Evolutionary conservation across 2,329 filamentous ascomycete species (phyloP).

Genomic region (Waltergamsia citrina): DNA sequence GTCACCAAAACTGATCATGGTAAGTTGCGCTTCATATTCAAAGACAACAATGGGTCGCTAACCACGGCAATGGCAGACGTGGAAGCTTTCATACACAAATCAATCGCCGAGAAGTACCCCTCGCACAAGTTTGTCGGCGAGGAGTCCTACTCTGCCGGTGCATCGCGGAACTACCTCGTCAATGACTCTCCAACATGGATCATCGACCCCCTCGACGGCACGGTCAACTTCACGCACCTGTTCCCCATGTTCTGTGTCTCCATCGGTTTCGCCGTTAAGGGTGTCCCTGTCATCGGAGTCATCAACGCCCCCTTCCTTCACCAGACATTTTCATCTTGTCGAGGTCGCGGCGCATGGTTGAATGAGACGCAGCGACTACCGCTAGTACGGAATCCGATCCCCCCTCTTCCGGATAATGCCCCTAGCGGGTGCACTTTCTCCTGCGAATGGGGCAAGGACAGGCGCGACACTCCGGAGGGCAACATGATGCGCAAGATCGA

Average conservation of each 20-base stretch:
- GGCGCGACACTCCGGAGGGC: conserved; percentile 53
- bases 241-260: conserved; percentile 78
- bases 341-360: conserved; percentile 58
- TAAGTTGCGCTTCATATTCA: conserved; percentile 18
- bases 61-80: conserved; percentile 44
- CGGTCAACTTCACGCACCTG: conserved; percentile 72
- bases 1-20: conserved; percentile 70
- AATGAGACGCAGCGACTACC: conserved; percentile 56
- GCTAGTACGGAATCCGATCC: conserved; percentile 50
- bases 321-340: conserved; percentile 60
- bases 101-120: conserved; percentile 52
- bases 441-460: conserved; percentile 75
- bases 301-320: conserved; percentile 63
- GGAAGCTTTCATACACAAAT: conserved; percentile 57
- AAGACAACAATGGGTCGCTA: not conserved
- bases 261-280: conserved; percentile 56
- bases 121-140: conserved; percentile 69
- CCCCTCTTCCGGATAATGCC: conserved; percentile 52
- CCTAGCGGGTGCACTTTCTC: conserved; percentile 63
- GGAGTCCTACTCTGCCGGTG: conserved; percentile 62
- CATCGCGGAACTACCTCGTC: conserved; percentile 60
- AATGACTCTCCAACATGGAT: conserved; percentile 59
- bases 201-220: conserved; percentile 70
- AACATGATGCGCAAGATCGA: conserved; percentile 65
- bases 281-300: conserved; percentile 56